phyloP scores from a whole-genome alignment of 176 grass and related monocot genomes.

The Carex parvula region DNA sequence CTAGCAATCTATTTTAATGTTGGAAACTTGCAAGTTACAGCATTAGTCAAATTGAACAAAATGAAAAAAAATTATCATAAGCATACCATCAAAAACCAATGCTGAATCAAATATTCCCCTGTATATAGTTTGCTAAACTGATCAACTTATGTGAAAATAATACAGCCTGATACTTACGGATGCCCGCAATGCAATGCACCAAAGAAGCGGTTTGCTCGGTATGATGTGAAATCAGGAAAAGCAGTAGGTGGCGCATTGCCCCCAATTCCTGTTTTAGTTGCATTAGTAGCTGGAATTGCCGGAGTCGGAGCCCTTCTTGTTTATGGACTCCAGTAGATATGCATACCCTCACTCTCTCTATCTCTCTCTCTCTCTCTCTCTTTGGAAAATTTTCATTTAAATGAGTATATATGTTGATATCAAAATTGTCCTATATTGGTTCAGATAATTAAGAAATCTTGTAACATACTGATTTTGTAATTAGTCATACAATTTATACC shows the following conservation, averaged over 20 bases:
- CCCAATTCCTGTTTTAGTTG: constrained; percentile 60
- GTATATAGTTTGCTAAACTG: constrained; percentile 22
- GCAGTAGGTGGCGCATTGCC: constrained; percentile 57
- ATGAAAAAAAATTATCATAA: neutral
- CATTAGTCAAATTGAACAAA: constrained; percentile 1
- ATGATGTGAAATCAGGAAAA: constrained; percentile 59
- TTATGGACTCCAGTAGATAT: constrained; percentile 72
- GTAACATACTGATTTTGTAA: neutral
- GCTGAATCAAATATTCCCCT: neutral
- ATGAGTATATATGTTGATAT: neutral
- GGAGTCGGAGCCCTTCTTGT: constrained; percentile 86
- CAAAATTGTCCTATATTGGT: neutral
- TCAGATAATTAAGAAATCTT: neutral
- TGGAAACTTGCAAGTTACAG: neutral
- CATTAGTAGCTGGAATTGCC: constrained; percentile 58
- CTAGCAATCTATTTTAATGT: constrained; percentile 12
- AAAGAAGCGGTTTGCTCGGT: constrained; percentile 79
- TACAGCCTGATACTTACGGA: constrained; percentile 70
- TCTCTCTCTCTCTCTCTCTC: neutral
- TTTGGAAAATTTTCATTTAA: constrained; percentile 1
- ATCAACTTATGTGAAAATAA: neutral
- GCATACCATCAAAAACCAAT: neutral
- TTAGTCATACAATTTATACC: neutral
- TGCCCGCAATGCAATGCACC: constrained; percentile 97
- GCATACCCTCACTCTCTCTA: neutral